Base-by-base conservation (phyloP, 2,329 filamentous ascomycete genomes). In the Byssochlamys sp. region DNA sequence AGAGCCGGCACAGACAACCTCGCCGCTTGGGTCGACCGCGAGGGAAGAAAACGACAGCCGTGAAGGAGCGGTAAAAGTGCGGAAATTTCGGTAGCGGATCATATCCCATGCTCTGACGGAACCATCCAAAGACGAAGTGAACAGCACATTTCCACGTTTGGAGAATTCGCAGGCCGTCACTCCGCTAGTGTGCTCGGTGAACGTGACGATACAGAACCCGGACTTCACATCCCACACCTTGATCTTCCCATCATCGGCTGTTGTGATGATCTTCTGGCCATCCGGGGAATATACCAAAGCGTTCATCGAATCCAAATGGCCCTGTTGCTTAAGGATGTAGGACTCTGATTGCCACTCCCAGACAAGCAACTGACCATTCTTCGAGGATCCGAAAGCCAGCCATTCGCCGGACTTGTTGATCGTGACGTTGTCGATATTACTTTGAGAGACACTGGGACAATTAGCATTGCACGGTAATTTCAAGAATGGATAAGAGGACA, bases 331-430 rank as follows among this genome's bases (percentile, higher is more conserved):
- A 53, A 99, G 79, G 58, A 99, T 95, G 73, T 99, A 99, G 4
- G 92, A 97, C 73, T 99, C 95, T 0, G 94, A 99, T 71, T 97
- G 92, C 91, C 95, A 99, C 72, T 99, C 94, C 94, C 94, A 99
- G 3, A 99, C 94, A 3, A 99, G 78, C n/a, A 99, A 80, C 70
- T 99, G 94, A 0, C 95, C 95, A 4, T 96, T 81, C 67, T 95
- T 95, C 1, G 94, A 95, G 0, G 95, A 94, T 12, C 92, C 94
- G 71, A 99, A 96, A 0, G 95, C 95, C 25, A 99, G 78, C 94
- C 94, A 99, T 76, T 97, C 92, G 55, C 94, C 94, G 31, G 87
- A 89, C 71, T 89, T 88, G 76, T 97, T 99, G 69, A 96, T 90
- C 0, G 91, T 90, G 57, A 97, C 90, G 66, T 89, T 91, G 69